Conservation (phyloP, 257 asterid genomes). For the Orobanche coerulescens region DNA sequence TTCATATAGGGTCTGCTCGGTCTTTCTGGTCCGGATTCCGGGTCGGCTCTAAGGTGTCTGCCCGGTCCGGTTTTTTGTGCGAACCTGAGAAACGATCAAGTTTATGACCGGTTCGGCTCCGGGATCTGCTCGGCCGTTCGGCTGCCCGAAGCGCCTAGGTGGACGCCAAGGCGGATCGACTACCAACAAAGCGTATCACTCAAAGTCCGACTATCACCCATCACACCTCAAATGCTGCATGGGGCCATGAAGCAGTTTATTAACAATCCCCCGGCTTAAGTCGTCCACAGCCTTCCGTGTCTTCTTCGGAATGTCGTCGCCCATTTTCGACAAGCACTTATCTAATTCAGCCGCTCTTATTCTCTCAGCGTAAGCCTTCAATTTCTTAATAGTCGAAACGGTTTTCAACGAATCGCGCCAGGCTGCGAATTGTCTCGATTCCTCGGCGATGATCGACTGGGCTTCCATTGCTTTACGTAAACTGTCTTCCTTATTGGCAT, state of each 20-base stretch:
- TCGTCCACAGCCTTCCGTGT: conserved; percentile 77
- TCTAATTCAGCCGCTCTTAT: conserved; percentile 79
- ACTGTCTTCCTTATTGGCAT: conserved; percentile 87
- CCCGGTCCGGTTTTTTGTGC: too few relatives aligned
- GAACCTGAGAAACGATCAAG: too few relatives aligned
- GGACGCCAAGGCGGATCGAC: too few relatives aligned
- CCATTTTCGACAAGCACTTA: conserved; percentile 88
- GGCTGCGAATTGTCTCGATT: conserved; percentile 79
- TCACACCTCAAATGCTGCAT: conserved; percentile 98
- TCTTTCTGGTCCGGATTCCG: too few relatives aligned
- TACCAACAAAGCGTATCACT: conserved; percentile 90
- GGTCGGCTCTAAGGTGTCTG: too few relatives aligned
- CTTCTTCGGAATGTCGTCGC: conserved; percentile 78
- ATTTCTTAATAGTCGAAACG: conserved; percentile 88
- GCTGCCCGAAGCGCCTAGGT: too few relatives aligned
- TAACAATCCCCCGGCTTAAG: conserved; percentile 80
- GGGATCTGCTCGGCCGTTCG: too few relatives aligned
- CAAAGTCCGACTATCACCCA: conserved; percentile 85
- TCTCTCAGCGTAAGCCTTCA: conserved; percentile 87
- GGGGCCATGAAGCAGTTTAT: conserved; percentile 93
- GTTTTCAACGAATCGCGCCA: conserved; percentile 93
- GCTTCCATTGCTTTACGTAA: conserved; percentile 92
- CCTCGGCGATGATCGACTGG: conserved; percentile 69
- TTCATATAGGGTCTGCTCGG: too few relatives aligned
- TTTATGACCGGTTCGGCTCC: too few relatives aligned